A percentile compares a stretch with the other conserved stretches of the same genome.
phyloP scores from a whole-genome alignment of 139 green algal species.

The Chara braunii region DNA sequence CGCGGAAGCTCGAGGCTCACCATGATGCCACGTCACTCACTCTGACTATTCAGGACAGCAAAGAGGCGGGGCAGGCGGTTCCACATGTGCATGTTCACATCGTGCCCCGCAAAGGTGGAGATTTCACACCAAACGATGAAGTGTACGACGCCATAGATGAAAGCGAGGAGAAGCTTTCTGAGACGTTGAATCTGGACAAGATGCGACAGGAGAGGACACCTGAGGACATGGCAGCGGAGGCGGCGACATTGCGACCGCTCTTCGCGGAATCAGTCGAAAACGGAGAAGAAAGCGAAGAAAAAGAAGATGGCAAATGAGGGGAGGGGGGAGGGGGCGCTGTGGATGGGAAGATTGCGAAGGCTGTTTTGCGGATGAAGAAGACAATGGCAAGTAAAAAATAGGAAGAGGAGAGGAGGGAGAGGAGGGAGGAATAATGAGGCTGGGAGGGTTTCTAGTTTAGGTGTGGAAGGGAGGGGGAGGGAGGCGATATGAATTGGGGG shows the following conservation, averaged over 20 bases:
- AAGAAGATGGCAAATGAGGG: too few species aligned
- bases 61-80: constrained; percentile 79
- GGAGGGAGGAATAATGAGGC: too few species aligned
- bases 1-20: constrained; percentile 8
- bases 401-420: too few species aligned
- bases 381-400: too few species aligned
- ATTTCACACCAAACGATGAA: constrained; percentile 90
- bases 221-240: constrained; percentile 41
- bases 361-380: too few species aligned
- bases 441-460: too few species aligned
- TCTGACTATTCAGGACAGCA: constrained; percentile 40
- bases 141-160: constrained; percentile 67
- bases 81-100: constrained; percentile 94
- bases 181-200: constrained; percentile 23
- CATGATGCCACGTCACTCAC: constrained; percentile 35
- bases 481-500: too few species aligned
- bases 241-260: constrained; percentile 13
- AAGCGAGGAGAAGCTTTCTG: not conserved
- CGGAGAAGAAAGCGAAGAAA: too few species aligned
- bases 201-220: constrained; percentile 1
- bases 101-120: constrained; percentile 68
- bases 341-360: too few species aligned
- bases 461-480: too few species aligned
- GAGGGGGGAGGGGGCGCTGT: too few species aligned
- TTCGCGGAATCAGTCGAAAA: too few species aligned